Evolutionary conservation across 257 asterid genomes (phyloP).

Genomic region (Solanum lycopersicoides): DNA sequence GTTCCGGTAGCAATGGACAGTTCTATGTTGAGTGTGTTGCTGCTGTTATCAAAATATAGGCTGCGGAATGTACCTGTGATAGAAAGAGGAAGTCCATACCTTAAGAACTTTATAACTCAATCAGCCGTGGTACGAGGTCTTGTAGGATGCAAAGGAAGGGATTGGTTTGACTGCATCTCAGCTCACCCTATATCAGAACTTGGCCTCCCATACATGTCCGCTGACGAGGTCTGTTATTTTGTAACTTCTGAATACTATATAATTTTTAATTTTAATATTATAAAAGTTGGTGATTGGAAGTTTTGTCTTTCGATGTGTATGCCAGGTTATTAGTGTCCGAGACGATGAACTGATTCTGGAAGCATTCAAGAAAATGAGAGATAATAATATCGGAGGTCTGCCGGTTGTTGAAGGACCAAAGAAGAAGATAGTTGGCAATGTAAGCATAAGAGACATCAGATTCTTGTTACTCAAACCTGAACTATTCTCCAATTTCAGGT

Average conservation of each 20-base stretch:
- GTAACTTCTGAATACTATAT: background rate
- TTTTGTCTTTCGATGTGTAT: background rate
- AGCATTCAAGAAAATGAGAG: constrained; percentile 89
- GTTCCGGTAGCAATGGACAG: constrained; percentile 66
- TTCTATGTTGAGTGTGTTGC: constrained; percentile 57
- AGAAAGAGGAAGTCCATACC: constrained; percentile 41
- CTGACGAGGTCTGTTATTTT: constrained; percentile 36
- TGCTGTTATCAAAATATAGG: constrained; percentile 78
- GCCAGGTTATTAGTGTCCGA: constrained; percentile 47
- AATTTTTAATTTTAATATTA: background rate
- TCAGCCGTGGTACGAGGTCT: constrained; percentile 82
- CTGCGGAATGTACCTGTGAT: constrained; percentile 83
- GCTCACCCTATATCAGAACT: constrained; percentile 44
- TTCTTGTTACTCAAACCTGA: constrained; percentile 78
- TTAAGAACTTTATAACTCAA: constrained; percentile 80
- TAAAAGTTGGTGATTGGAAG: background rate
- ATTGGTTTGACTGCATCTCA: constrained; percentile 77
- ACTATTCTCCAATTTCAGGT: constrained; percentile 66
- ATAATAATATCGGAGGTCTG: constrained; percentile 69
- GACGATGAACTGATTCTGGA: constrained; percentile 57
- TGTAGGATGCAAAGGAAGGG: constrained; percentile 65
- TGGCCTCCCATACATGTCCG: constrained; percentile 82
- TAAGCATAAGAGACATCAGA: constrained; percentile 85
- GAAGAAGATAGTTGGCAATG: constrained; percentile 53
- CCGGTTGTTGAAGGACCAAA: constrained; percentile 57